phyloP scores from a whole-genome alignment of 2,329 filamentous ascomycete genomes.

The Ophiostoma fasciatum region DNA sequence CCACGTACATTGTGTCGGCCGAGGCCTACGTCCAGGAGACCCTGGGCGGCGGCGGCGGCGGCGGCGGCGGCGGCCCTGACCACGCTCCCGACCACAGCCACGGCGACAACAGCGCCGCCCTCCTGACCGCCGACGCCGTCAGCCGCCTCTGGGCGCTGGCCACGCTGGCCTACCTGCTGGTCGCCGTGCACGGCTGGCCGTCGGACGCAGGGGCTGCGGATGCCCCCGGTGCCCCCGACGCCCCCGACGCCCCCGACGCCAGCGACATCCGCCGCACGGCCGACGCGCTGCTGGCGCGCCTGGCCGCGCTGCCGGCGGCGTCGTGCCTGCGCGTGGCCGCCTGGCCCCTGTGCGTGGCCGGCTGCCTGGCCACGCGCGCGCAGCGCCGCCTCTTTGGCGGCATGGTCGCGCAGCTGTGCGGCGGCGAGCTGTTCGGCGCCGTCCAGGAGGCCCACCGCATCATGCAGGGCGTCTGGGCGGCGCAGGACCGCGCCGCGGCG shows the following conservation, averaged over 20 bases:
- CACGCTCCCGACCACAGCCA: too few species aligned
- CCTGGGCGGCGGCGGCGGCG: not conserved
- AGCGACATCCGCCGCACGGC: too few species aligned
- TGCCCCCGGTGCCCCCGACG: too few species aligned
- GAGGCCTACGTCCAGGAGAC: not conserved
- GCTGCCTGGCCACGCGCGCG: conserved; percentile 21
- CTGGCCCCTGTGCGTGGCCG: conserved; percentile 23
- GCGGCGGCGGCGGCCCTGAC: not conserved
- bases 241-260: too few species aligned
- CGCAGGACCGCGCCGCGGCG: conserved; percentile 22
- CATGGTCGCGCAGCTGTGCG: conserved; percentile 26
- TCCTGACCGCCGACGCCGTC: conserved; percentile 1
- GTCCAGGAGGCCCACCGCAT: conserved; percentile 27
- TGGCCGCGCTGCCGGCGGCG: conserved; percentile 14
- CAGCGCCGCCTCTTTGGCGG: conserved; percentile 22
- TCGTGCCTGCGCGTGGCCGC: conserved; percentile 18
- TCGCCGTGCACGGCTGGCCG: conserved; percentile 37
- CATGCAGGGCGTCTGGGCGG: conserved; percentile 32
- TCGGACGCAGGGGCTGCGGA: conserved; percentile 18
- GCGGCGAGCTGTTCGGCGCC: conserved; percentile 30
- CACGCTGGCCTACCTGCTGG: conserved; percentile 30
- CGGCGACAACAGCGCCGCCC: not conserved
- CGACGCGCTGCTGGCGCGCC: conserved; percentile 8
- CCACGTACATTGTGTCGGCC: conserved; percentile 1
- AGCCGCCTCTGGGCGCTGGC: conserved; percentile 32